Evolutionary conservation across 148 eudicot genomes (phyloP), one percentile per base, ranked within the genome.

Genomic region (Rhododendron ovatum): DNA sequence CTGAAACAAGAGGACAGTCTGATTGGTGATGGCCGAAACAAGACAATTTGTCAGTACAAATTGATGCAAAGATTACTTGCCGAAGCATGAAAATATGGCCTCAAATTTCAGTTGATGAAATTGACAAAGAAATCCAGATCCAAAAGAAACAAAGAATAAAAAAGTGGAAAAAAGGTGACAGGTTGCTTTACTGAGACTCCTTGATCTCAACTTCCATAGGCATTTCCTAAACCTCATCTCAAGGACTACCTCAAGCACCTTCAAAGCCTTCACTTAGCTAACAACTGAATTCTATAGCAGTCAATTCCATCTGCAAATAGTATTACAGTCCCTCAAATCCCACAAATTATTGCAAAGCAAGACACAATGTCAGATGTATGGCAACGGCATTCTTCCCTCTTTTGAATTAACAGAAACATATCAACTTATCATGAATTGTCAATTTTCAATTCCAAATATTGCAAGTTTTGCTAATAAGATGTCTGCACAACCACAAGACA

Each of bases 1-100:
- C 99, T 95, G 92, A 77, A 92, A 91, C 87, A 81, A 78, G 87
- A 73, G 69, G 50, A 45, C 33, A 28, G 48, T 47, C 48, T 41
- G 41, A 48, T 22, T 35, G 78, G 22, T 45, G 50, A 85, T 59
- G 76, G 55, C 57, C 22, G 30, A 45, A 78, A 61, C 22, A 61
- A 61, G 47, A 14, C 81, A 22, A 37, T 28, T 12, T 55, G 39
- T 57, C 28, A 1, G 13, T n/a, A 39, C 53, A 75, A 11, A 18
- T 30, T 30, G 65, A 30, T 85, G 82, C 57, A 85, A 85, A 73
- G 59, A 55, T 76, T n/a, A 55, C 17, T 26, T 30, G 15, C 26
- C 24, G 12, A 84, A 75, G 51, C 33, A 84, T 43, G 37, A 51
- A 35, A 76, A 74, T 1, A 84, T 84, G 24, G n/a, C 22, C n/a